phyloP scores from a whole-genome alignment of 2,329 filamentous ascomycete species.

The Iodosphaeria phyllophila region DNA sequence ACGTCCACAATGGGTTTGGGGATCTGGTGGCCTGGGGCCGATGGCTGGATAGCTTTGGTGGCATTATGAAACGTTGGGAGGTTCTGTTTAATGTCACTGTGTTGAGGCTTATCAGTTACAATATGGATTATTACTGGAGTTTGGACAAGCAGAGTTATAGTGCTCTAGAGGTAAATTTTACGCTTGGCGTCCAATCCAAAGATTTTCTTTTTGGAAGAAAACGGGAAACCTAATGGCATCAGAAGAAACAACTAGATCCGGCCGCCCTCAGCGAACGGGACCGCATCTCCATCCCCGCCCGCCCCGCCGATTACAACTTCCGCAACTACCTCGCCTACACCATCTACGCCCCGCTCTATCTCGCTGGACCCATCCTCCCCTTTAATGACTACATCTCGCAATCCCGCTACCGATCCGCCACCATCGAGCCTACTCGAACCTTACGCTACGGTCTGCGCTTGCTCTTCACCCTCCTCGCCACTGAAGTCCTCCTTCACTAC shows the following conservation, averaged over 20 bases:
- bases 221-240: slow-evolving; percentile 43
- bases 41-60: slow-evolving; percentile 62
- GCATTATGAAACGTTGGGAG: slow-evolving; percentile 82
- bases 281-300: slow-evolving; percentile 59
- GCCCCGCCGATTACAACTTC: slow-evolving; percentile 52
- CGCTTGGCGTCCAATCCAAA: too few species aligned
- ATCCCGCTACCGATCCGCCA: slow-evolving; percentile 51
- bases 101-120: slow-evolving; percentile 85
- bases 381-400: slow-evolving; percentile 98
- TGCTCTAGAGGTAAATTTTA: slow-evolving; percentile 65
- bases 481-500: slow-evolving; percentile 84
- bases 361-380: slow-evolving; percentile 82
- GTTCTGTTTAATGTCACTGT: slow-evolving; percentile 96
- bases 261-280: slow-evolving; percentile 76
- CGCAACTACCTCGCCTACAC: slow-evolving; percentile 79
- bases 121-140: slow-evolving; percentile 93
- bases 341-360: slow-evolving; percentile 82
- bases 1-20: too few species aligned
- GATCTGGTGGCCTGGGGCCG: slow-evolving; percentile 40
- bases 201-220: too few species aligned
- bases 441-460: slow-evolving; percentile 73
- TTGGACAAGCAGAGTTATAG: slow-evolving; percentile 42
- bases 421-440: slow-evolving; percentile 52
- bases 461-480: slow-evolving; percentile 57
- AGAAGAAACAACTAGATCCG: slow-evolving; percentile 96